Evolutionary conservation across 441 rosid genomes (phyloP).

Genomic region (Theobroma grandiflorum): DNA sequence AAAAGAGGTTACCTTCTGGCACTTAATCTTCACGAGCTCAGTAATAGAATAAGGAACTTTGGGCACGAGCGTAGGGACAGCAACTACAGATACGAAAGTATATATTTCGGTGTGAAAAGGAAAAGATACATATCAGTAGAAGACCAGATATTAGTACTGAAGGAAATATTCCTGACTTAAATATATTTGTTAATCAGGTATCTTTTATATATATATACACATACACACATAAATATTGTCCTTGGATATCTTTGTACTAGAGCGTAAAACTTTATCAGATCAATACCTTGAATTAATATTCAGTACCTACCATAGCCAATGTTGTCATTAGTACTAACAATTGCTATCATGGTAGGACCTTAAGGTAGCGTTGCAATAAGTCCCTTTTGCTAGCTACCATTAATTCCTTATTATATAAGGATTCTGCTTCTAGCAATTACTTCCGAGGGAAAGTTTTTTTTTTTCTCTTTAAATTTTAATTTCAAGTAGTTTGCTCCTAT

Average conservation of each 20-base stretch:
- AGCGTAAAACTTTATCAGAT: neutral
- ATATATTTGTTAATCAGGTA: neutral
- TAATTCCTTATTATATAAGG: neutral
- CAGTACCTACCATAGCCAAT: constrained; percentile 20
- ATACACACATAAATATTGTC: neutral
- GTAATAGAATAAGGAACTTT: too few species aligned
- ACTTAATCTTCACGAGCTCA: neutral
- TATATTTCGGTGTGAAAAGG: neutral
- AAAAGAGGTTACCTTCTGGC: neutral
- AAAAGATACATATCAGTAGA: neutral
- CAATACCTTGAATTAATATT: constrained; percentile 1
- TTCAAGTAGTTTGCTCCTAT: neutral
- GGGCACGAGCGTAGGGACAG: too few species aligned
- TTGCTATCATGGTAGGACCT: constrained; percentile 40
- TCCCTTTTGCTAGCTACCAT: neutral
- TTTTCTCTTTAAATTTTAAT: neutral
- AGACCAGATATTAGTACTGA: neutral
- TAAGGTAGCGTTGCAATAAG: constrained; percentile 18
- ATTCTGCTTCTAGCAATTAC: constrained; percentile 8
- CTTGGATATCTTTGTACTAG: neutral
- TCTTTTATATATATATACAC: neutral
- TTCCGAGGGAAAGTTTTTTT: neutral
- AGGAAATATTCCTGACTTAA: neutral
- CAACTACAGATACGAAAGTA: too few species aligned
- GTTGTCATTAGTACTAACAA: constrained; percentile 25